Evolutionary conservation across 805 yeast genomes (phyloP).

Genomic region (Pichia scutulata): DNA sequence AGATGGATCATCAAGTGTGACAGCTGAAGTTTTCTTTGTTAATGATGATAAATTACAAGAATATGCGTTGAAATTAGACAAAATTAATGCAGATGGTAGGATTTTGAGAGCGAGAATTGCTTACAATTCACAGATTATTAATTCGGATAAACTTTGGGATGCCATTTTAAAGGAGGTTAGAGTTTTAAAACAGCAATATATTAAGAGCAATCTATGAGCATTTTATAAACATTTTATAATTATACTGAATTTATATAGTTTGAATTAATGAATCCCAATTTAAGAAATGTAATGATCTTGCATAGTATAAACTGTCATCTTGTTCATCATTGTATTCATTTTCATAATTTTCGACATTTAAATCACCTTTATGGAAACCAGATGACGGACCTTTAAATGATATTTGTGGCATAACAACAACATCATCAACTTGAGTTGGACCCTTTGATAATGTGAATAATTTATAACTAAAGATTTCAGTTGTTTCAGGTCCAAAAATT

Average conservation of each 20-base stretch:
- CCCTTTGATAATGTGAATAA: conserved; percentile 26
- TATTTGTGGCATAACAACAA: conserved; percentile 26
- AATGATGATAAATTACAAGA: conserved; percentile 6
- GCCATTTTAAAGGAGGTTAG: conserved; percentile 8
- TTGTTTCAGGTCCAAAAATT: conserved; percentile 26
- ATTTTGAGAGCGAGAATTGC: conserved; percentile 7
- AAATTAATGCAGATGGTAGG: conserved; percentile 14
- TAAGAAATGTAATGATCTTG: conserved; percentile 24
- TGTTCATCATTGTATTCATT: conserved; percentile 26
- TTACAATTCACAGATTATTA: conserved; percentile 7
- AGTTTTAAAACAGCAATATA: background rate
- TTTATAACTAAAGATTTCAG: conserved; percentile 23
- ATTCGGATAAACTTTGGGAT: conserved; percentile 10
- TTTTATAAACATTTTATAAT: too few relatives aligned
- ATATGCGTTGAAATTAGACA: conserved; percentile 8
- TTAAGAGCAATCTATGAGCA: background rate
- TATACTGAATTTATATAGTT: background rate
- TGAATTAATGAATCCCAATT: conserved; percentile 17
- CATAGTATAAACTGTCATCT: conserved; percentile 24
- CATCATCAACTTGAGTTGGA: conserved; percentile 27
- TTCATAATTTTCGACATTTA: conserved; percentile 11
- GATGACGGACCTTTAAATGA: conserved; percentile 21
- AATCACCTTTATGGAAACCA: conserved; percentile 11
- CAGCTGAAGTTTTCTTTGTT: conserved; percentile 16
- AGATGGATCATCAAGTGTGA: conserved; percentile 2